phyloP scores from a whole-genome alignment of 352 stramenopile species.

The Pythium aquatile region DNA sequence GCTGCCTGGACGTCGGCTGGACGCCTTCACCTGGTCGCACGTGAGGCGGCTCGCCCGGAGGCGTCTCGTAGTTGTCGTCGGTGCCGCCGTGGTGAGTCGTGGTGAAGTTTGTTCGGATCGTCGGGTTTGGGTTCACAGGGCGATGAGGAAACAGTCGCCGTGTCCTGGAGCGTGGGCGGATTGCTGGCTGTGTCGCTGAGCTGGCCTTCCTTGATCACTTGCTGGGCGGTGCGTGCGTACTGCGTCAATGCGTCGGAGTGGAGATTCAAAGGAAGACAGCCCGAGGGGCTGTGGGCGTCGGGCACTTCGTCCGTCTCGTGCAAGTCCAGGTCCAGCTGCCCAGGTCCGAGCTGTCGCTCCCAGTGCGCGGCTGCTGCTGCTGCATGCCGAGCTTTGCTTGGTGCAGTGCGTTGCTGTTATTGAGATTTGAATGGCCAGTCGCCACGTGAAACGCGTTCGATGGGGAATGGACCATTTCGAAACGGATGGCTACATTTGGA shows the following conservation, averaged over 20 bases:
- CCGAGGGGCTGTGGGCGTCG: slow-evolving; percentile 4
- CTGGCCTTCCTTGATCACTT: slow-evolving; percentile 10
- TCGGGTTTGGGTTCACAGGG: slow-evolving; percentile 30
- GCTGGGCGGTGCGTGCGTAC: slow-evolving; percentile 3
- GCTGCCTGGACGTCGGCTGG: slow-evolving; percentile 13
- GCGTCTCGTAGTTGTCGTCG: slow-evolving; percentile 51
- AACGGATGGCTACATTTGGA: no score
- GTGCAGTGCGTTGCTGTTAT: neutral
- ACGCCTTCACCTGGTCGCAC: slow-evolving; percentile 24
- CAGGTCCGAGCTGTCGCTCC: slow-evolving; percentile 21
- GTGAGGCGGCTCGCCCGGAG: slow-evolving; percentile 47
- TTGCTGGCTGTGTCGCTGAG: slow-evolving; percentile 13
- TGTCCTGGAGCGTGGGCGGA: slow-evolving; percentile 10
- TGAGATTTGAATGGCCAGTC: neutral
- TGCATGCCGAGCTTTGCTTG: no score
- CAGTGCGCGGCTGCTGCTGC: neutral
- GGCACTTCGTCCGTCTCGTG: slow-evolving; percentile 53
- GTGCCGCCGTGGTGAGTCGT: slow-evolving; percentile 15
- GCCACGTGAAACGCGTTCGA: neutral
- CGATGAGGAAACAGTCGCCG: slow-evolving; percentile 8
- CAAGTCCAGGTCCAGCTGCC: slow-evolving; percentile 57
- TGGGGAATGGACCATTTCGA: no score
- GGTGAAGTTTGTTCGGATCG: slow-evolving; percentile 52
- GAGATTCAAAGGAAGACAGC: slow-evolving; percentile 27
- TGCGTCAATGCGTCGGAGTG: slow-evolving; percentile 1